Base-by-base conservation (phyloP, 2,329 filamentous ascomycete genomes). In the Fusarium guadeloupense region DNA sequence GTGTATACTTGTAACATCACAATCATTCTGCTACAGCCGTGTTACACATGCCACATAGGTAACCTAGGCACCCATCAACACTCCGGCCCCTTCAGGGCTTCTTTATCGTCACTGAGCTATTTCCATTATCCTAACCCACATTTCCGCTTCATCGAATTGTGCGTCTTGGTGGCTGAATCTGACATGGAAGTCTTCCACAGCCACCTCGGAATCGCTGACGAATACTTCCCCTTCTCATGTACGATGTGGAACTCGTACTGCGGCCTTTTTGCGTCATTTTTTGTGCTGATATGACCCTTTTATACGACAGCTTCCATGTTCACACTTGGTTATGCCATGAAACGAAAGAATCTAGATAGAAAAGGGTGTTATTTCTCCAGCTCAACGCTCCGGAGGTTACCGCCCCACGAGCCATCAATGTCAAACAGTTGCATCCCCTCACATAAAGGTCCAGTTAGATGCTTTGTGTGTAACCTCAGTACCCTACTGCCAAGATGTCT, bases 121-220 rank as follows among this genome's bases (percentile, higher is more conserved):
- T 20, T 30, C 20, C 7, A 16, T 37, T n/a, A 35, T 17, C 7
- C 13, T 14, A 38, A 19, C 20, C 54, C n/a, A 47, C 31, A 38
- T 42, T 34, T 28, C 16, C 14, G 19, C 17, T 59, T 17, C 38
- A 34, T 41, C n/a, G 41, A 52, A 31, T 52, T 34, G 38, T 45
- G 48, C 19, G 34, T 35, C 30, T 9, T 21, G 28, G 47, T 50
- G 61, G 61, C 61, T 64, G 40, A 49, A 40, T 41, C 31, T 45
- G 45, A 62, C 44, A 37, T 30, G 7, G 28, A 30, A 45, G 21
- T 50, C 46, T 57, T 39, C 43, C 61, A 46, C 41, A 62, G 58
- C 52, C 60, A 62, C 57, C 50, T 16, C 34, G 13, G 37, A 31
- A n/a, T n/a, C n/a, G 58, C 58, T 65, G 62, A 65, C 62, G 62